phyloP scores from a whole-genome alignment of 306 rosid genomes.

The Vigna trinervia region DNA sequence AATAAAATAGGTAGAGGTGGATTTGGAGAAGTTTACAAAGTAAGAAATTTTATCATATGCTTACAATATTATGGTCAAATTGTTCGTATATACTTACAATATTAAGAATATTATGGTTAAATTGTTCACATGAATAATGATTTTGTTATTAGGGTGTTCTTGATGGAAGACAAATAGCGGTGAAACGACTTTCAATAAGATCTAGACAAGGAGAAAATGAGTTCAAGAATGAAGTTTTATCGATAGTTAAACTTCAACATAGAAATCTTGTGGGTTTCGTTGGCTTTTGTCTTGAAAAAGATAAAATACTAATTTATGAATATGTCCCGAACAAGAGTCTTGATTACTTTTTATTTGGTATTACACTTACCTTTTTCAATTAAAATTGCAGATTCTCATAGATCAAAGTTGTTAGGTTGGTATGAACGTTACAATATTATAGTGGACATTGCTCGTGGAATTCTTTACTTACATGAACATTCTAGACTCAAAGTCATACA shows the following conservation, averaged over 20 bases:
- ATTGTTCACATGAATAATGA: neutral
- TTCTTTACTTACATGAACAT: neutral
- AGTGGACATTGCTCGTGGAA: slow-evolving; percentile 36
- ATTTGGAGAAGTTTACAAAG: neutral
- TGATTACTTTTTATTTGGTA: neutral
- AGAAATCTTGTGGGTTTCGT: neutral
- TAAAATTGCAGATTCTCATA: slow-evolving; percentile 16
- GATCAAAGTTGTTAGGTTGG: slow-evolving; percentile 42
- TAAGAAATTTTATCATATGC: neutral
- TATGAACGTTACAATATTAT: slow-evolving; percentile 38
- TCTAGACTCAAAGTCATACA: neutral
- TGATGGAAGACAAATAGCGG: neutral
- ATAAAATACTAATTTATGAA: neutral
- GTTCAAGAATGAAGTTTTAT: neutral
- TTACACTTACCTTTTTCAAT: neutral
- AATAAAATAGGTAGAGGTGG: neutral
- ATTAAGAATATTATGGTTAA: too few species aligned
- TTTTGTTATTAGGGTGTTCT: neutral
- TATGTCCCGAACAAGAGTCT: neutral
- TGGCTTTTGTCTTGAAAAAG: neutral
- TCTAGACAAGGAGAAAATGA: neutral
- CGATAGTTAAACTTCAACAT: neutral
- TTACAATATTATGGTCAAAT: too few species aligned
- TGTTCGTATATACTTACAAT: too few species aligned
- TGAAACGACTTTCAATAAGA: neutral